phyloP scores from a whole-genome alignment of 441 rosid genomes.

The Mallotus repandus region DNA sequence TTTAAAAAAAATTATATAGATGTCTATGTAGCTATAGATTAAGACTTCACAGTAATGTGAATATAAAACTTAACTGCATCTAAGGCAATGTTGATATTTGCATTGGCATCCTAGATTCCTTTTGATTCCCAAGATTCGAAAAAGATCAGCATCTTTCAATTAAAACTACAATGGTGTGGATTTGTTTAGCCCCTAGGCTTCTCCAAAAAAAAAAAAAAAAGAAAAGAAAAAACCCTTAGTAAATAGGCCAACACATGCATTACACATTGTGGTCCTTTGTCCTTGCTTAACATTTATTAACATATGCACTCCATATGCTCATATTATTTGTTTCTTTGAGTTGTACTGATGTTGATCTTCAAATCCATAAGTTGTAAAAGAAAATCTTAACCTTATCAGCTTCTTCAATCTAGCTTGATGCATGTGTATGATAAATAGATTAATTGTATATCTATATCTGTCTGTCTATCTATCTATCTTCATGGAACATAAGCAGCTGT shows the following conservation, averaged over 20 bases:
- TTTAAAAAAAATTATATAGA: too few relatives aligned
- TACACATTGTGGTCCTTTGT: constrained; percentile 1
- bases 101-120: neutral
- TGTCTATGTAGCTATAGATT: too few relatives aligned
- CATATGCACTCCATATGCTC: neutral
- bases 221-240: too few relatives aligned
- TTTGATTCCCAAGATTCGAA: neutral
- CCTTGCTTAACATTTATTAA: neutral
- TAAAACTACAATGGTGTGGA: neutral
- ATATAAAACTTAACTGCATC: neutral
- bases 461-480: too few relatives aligned
- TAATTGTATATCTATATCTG: too few relatives aligned
- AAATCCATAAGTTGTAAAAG: neutral
- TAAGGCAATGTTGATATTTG: neutral
- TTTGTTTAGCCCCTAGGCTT: neutral
- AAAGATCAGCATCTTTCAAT: constrained; percentile 12
- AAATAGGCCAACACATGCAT: neutral
- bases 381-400: too few relatives aligned
- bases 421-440: too few relatives aligned
- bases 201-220: neutral
- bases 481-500: too few relatives aligned
- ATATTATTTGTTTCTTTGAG: neutral
- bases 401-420: too few relatives aligned
- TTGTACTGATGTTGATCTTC: neutral
- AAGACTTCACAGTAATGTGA: neutral